A percentile compares a stretch with the other conserved stretches of the same genome.
phyloP scores from a whole-genome alignment of 1,284 basidiomycete species.

The Fomitopsis schrenkii region DNA sequence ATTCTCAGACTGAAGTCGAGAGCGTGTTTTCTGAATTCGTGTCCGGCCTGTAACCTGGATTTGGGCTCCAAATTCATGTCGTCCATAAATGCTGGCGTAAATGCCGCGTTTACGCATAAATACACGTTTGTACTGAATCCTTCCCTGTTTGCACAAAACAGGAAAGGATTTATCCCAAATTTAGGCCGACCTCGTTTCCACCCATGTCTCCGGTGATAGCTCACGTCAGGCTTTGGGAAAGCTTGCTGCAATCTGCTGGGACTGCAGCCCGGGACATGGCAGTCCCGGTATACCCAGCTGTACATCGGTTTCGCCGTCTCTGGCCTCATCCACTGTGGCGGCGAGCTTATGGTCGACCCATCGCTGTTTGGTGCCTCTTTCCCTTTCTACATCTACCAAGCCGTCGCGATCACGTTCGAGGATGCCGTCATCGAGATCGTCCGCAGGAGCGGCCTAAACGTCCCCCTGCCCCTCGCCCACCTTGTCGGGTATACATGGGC shows the following conservation, averaged over 20 bases:
- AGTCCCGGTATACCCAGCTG: conserved; percentile 29
- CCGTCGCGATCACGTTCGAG: conserved; percentile 26
- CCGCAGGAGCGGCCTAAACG: neutral
- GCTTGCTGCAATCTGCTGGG: conserved; percentile 10
- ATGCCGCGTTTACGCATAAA: too few species aligned
- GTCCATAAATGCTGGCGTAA: too few species aligned
- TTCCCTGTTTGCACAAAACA: too few species aligned
- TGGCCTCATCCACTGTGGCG: conserved; percentile 24
- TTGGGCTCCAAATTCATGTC: too few species aligned
- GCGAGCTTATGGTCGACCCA: conserved; percentile 16
- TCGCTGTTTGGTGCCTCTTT: conserved; percentile 16
- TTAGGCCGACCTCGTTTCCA: too few species aligned
- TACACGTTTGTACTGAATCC: too few species aligned
- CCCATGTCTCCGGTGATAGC: too few species aligned
- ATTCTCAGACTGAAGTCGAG: too few species aligned
- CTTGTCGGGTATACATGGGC: conserved; percentile 17
- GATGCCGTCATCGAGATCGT: conserved; percentile 21
- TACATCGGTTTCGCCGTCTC: conserved; percentile 30
- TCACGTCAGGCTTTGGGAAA: conserved; percentile 12
- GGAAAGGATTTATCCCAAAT: too few species aligned
- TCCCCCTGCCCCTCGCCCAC: neutral
- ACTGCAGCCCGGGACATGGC: conserved; percentile 17
- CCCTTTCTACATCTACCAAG: conserved; percentile 26
- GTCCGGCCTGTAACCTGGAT: too few species aligned
- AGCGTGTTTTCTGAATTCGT: too few species aligned